Conservation (phyloP, 768 basidiomycete species). For the Amanita muscaria region DNA sequence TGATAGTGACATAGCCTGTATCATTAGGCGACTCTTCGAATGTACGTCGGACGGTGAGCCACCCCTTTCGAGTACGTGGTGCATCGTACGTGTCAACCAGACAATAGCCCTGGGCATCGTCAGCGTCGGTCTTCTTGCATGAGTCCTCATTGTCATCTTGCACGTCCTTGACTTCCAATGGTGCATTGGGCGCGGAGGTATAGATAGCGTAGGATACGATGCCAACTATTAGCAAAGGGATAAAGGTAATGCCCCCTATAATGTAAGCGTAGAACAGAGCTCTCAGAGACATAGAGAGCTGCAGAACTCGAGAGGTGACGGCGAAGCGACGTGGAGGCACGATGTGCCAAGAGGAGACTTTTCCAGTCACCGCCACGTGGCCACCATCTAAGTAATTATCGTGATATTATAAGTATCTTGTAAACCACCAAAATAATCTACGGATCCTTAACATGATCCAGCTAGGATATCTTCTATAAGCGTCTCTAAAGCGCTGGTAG, state of each 20-base stretch:
- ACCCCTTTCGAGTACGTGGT: slow-evolving; percentile 64
- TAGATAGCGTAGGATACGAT: slow-evolving; percentile 60
- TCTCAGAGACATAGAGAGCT: slow-evolving; percentile 52
- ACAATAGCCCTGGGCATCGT: slow-evolving; percentile 13
- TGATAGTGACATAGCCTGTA: slow-evolving; percentile 68
- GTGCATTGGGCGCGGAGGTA: slow-evolving; percentile 76
- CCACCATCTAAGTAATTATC: no score
- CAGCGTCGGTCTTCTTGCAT: slow-evolving; percentile 21
- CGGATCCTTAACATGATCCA: no score
- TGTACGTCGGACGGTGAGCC: slow-evolving; percentile 76
- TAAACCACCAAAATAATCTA: no score
- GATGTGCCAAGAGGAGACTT: no score
- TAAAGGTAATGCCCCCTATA: slow-evolving; percentile 83
- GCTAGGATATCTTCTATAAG: no score
- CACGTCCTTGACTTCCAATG: slow-evolving; percentile 37
- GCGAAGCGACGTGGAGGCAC: not conserved
- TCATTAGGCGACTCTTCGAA: slow-evolving; percentile 61
- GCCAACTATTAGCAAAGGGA: slow-evolving; percentile 63
- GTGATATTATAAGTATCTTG: no score
- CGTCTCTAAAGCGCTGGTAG: slow-evolving; percentile 63
- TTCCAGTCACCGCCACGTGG: no score
- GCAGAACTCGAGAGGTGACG: not conserved
- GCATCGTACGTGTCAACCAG: slow-evolving; percentile 38
- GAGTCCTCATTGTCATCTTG: slow-evolving; percentile 9
- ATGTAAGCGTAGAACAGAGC: slow-evolving; percentile 78